Conservation (phyloP, 225 moss, liverwort and hornwort genomes). For the Takakia lepidozioides region DNA sequence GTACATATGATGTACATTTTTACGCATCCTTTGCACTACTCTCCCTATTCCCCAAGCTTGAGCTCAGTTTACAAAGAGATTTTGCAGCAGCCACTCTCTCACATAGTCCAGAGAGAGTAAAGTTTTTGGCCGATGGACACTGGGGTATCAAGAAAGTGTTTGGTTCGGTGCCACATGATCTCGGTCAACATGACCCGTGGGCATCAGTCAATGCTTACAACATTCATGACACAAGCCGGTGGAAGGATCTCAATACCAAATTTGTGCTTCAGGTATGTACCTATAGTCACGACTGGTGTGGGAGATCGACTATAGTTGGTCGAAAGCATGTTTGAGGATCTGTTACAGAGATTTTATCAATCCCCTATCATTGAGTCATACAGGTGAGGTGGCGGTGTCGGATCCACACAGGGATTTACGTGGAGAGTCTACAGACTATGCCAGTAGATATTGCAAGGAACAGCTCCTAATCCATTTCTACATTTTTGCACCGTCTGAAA, state of each 20-base stretch:
- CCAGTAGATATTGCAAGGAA: too few relatives aligned
- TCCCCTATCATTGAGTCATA: too few relatives aligned
- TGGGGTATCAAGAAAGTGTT: slow-evolving; percentile 46
- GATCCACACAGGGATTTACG: too few relatives aligned
- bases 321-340: too few relatives aligned
- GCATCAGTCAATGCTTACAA: slow-evolving; percentile 51
- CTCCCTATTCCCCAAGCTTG: slow-evolving; percentile 46
- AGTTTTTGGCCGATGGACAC: slow-evolving; percentile 41
- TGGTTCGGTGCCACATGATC: slow-evolving; percentile 52
- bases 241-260: slow-evolving; percentile 55
- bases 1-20: slow-evolving; percentile 97
- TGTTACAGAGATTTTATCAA: too few relatives aligned
- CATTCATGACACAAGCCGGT: slow-evolving; percentile 53
- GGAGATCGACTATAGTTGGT: too few relatives aligned
- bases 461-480: too few relatives aligned
- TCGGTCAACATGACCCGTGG: slow-evolving; percentile 52
- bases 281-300: too few relatives aligned
- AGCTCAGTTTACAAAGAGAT: slow-evolving; percentile 44
- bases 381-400: too few relatives aligned
- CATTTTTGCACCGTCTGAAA: too few relatives aligned
- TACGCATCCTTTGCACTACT: slow-evolving; percentile 87
- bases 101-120: slow-evolving; percentile 33
- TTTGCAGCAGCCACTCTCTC: slow-evolving; percentile 41
- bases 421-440: too few relatives aligned
- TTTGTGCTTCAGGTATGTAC: slow-evolving; percentile 49